Evolutionary conservation across 768 basidiomycete species (phyloP).

Genomic region (Tubosaeta brunneosetosa): DNA sequence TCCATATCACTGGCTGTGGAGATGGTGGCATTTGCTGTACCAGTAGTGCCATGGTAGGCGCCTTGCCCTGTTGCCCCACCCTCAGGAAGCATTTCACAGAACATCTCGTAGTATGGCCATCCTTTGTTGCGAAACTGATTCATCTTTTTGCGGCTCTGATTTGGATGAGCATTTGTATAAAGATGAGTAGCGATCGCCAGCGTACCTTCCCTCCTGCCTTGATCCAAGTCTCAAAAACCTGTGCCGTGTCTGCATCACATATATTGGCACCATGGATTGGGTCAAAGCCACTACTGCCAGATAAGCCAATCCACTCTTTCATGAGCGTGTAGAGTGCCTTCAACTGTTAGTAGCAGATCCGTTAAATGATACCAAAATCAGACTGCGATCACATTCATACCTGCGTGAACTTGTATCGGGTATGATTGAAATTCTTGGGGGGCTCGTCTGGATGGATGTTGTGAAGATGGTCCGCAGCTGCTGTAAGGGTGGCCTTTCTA

Average conservation of each 20-base stretch:
- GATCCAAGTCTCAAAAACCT: background rate
- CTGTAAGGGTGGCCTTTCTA: background rate
- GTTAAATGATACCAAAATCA: no score
- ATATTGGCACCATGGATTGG: background rate
- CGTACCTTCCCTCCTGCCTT: no score
- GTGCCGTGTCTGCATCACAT: background rate
- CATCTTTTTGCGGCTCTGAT: no score
- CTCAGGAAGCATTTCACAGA: no score
- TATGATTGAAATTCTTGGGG: background rate
- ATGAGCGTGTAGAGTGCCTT: background rate
- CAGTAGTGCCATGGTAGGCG: no score
- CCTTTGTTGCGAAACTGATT: no score
- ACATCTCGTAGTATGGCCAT: no score
- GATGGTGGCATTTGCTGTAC: no score
- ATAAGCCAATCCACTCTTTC: background rate
- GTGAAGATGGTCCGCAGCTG: background rate
- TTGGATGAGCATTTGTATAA: no score
- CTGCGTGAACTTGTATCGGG: background rate
- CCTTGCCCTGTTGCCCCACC: no score
- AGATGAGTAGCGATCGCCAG: no score
- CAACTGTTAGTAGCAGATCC: background rate
- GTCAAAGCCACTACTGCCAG: background rate
- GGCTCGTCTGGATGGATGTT: background rate
- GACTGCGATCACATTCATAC: background rate
- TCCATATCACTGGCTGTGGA: no score